Percentiles rank a stretch among this genome's conserved stretches.
Evolutionary conservation across 1,284 basidiomycete genomes (phyloP).

Genomic region (Puccinia coronata): DNA sequence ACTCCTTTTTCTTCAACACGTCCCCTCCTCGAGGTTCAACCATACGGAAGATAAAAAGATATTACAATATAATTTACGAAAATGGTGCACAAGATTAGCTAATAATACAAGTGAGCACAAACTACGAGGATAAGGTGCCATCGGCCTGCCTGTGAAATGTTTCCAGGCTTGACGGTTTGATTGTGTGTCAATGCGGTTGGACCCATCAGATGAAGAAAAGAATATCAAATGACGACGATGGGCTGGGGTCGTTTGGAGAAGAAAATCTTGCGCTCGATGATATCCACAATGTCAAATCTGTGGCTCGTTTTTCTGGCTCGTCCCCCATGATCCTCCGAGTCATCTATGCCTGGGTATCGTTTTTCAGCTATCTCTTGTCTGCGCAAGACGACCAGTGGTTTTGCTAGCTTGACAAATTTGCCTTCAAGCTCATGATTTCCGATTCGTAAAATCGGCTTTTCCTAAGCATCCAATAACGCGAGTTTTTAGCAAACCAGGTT

Average conservation of each 20-base stretch:
- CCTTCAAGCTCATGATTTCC: slow-evolving; percentile 50
- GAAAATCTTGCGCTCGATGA: slow-evolving; percentile 36
- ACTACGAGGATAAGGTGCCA: no score
- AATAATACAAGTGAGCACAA: no score
- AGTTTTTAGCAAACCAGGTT: not conserved
- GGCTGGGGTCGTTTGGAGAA: slow-evolving; percentile 47
- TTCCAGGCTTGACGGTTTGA: no score
- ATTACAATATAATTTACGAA: no score
- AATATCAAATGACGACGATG: slow-evolving; percentile 19
- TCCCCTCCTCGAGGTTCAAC: no score
- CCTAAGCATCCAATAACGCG: not conserved
- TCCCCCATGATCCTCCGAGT: not conserved
- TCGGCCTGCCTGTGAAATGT: no score
- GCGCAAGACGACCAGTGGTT: slow-evolving; percentile 30
- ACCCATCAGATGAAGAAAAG: no score
- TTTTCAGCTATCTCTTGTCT: slow-evolving; percentile 6
- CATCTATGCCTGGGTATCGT: slow-evolving; percentile 12
- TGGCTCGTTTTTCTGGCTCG: not conserved
- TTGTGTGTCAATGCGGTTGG: no score
- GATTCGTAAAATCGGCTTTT: slow-evolving; percentile 43
- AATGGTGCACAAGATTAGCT: no score
- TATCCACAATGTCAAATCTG: slow-evolving; percentile 38
- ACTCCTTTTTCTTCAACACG: no score
- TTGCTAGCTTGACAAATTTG: slow-evolving; percentile 23
- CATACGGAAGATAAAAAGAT: no score